Percentiles rank a stretch among this genome's conserved stretches.
phyloP scores from a whole-genome alignment of 495 filamentous ascomycete species.

The Darksidea phi region DNA sequence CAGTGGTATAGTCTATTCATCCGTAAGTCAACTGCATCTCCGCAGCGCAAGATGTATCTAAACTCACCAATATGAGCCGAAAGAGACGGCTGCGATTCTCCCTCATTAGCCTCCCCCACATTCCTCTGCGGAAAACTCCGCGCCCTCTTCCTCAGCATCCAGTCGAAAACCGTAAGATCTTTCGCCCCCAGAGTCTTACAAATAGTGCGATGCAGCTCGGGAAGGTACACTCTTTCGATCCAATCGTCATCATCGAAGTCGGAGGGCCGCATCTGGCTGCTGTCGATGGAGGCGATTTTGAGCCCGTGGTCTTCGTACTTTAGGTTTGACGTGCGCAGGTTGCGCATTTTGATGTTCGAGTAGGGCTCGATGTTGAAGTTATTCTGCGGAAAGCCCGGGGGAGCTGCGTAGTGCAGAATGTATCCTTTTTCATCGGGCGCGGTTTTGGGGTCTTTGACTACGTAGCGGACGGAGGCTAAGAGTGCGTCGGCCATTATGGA shows the following conservation, averaged over 20 bases:
- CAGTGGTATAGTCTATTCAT: conserved; percentile 17
- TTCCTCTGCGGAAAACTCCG: conserved; percentile 18
- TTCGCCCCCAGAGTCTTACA: conserved; percentile 15
- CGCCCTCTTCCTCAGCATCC: conserved; percentile 22
- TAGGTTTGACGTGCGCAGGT: conserved; percentile 13
- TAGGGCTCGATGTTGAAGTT: conserved; percentile 21
- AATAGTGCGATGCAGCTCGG: conserved; percentile 12
- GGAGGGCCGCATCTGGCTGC: conserved; percentile 11
- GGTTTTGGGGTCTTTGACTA: conserved; percentile 1
- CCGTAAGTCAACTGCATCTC: not conserved
- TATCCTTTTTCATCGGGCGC: conserved; percentile 7
- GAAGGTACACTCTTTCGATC: conserved; percentile 18
- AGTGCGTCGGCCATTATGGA: not conserved
- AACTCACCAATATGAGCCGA: conserved; percentile 24
- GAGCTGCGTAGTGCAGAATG: conserved; percentile 21
- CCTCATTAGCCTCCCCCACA: conserved; percentile 14
- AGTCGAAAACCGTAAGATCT: conserved; percentile 19
- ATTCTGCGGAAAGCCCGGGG: conserved; percentile 19
- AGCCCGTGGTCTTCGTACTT: conserved; percentile 10
- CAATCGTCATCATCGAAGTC: conserved; percentile 22
- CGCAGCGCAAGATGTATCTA: not conserved
- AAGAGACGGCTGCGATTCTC: conserved; percentile 7
- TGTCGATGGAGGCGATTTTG: conserved; percentile 12
- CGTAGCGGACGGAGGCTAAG: conserved; percentile 10
- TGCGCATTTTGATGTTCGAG: conserved; percentile 16